A percentile compares a stretch with the other conserved stretches of the same genome.
Evolutionary conservation across 345 rosid genomes (phyloP).

Genomic region (Kandelia obovata): DNA sequence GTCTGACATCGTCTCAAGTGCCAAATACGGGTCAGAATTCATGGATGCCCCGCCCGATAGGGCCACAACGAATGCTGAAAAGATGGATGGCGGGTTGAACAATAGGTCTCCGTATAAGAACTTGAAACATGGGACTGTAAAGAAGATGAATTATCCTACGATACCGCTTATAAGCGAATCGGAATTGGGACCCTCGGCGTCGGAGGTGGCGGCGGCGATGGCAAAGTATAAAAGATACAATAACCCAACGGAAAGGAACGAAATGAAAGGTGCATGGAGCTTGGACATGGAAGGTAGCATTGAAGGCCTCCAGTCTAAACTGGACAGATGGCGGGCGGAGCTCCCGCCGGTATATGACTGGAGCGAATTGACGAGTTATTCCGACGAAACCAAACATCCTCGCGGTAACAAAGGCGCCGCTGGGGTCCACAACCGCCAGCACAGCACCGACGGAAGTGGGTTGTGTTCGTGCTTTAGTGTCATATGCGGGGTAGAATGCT

Average conservation of each 20-base stretch:
- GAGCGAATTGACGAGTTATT: constrained; percentile 33
- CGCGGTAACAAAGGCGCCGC: constrained; percentile 9
- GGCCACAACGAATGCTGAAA: neutral
- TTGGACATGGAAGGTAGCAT: constrained; percentile 58
- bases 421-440: constrained; percentile 35
- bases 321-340: constrained; percentile 81
- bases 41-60: neutral
- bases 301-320: constrained; percentile 75
- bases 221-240: constrained; percentile 35
- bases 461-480: constrained; percentile 67
- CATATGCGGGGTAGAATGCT: constrained; percentile 63
- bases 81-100: neutral
- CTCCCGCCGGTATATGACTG: constrained; percentile 60
- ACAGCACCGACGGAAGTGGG: constrained; percentile 36
- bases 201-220: constrained; percentile 70
- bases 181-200: constrained; percentile 80
- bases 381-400: constrained; percentile 28
- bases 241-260: constrained; percentile 41
- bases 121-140: constrained; percentile 28
- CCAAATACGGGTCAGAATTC: constrained; percentile 1
- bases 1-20: neutral
- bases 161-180: constrained; percentile 48
- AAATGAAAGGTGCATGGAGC: constrained; percentile 45
- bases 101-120: neutral
- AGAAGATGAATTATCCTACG: constrained; percentile 25